Evolutionary conservation across 345 rosid species (phyloP), one percentile per base, ranked within the genome.

Genomic region (Mercurialis annua): DNA sequence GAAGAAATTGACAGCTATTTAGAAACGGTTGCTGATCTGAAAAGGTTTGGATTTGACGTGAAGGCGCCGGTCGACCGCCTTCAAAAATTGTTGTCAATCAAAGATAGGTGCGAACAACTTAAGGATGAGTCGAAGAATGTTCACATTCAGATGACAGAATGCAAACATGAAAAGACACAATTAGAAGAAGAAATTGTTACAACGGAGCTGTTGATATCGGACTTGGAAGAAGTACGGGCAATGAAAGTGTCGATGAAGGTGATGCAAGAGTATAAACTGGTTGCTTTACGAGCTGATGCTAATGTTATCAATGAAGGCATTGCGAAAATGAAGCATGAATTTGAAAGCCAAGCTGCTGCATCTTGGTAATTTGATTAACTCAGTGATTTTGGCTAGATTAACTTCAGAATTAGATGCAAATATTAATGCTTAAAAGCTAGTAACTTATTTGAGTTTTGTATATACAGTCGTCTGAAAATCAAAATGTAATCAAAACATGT

Each of bases 1-100:
- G 33, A 62, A 47, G 15, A 17, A 7, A 63, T 73, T 38, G 44
- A 51, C 17, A 30, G 66, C 61, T 43, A 65, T 56, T 65, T 73
- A 31, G 69, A 76, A 67, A 48, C 64, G n/a, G 72, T 78, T 14
- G 20, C 29, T 29, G 69, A 73, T 17, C 59, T 81, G 10, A 78
- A 75, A 61, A 49, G 30, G 33, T 74, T 53, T 34, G 84, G 82
- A 52, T 81, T 81, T 76, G 66, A 73, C 34, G 64, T 76, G 29
- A 51, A 57, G 44, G n/a, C 66, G 3, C 42, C 76, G n/a, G 51
- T 1, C 20, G 66, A 26, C 10, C 68, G 72, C 12, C 31, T 81
- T 33, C 27, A 3, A 4, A 11, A 66, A 34, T 44, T 78, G 64
- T 51, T 73, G 43, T 65, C 75, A 0, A 38, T 75, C n/a, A 81